These are phyloP conservation scores for Monosporozyma servazzii DNA, from an alignment of 805 yeast species.

Conservation along the genomic window DNA sequence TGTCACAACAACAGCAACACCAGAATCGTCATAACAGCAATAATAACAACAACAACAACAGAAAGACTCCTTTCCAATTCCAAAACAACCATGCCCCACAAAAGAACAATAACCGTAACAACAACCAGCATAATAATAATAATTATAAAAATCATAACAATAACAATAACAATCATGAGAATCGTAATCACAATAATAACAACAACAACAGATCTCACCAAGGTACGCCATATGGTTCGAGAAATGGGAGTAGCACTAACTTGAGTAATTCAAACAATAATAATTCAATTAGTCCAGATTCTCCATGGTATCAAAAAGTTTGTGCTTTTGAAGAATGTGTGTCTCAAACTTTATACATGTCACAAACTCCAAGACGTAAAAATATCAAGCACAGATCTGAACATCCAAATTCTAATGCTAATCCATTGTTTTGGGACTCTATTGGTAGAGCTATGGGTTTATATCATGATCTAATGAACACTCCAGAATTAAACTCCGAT, in stretches of 20 bases:
- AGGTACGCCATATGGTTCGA: background rate
- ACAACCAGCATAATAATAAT: conserved; percentile 3
- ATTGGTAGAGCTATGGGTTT: conserved; percentile 42
- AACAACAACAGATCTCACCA: conserved; percentile 7
- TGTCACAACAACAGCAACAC: background rate
- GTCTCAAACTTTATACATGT: conserved; percentile 28
- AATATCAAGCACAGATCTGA: conserved; percentile 23
- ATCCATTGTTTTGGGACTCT: conserved; percentile 44
- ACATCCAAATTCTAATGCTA: conserved; percentile 35
- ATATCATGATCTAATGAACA: conserved; percentile 38
- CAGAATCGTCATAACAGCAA: conserved; percentile 6
- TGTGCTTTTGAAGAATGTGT: conserved; percentile 45
- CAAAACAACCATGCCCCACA: background rate
- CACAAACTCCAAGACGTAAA: conserved; percentile 29
- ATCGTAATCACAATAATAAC: background rate
- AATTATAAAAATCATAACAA: conserved; percentile 2
- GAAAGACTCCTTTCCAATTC: conserved; percentile 6
- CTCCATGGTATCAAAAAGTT: conserved; percentile 44
- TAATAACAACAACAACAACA: conserved; percentile 3
- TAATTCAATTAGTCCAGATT: conserved; percentile 22
- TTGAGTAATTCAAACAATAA: conserved; percentile 6
- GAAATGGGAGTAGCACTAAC: conserved; percentile 6
- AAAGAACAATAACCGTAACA: conserved; percentile 3
- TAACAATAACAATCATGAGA: conserved; percentile 2
- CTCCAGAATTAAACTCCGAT: conserved; percentile 39